These are phyloP conservation scores for Anthracocystis panici-leucophaei DNA, from an alignment of 1,284 basidiomycete species.

Conservation along the genomic window DNA sequence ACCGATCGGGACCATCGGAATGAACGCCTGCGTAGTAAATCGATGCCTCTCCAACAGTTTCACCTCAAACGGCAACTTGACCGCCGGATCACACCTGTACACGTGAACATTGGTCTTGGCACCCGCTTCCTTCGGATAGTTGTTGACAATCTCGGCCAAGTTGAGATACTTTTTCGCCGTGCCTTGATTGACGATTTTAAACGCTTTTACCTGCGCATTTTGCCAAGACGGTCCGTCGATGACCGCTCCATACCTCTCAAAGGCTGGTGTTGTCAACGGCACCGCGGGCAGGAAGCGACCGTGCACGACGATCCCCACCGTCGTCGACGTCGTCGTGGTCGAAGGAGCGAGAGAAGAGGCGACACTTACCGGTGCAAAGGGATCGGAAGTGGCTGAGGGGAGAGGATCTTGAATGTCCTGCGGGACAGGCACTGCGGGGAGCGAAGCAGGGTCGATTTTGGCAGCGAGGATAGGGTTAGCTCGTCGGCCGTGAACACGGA, in stretches of 20 bases:
- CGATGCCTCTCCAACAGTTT: constrained; percentile 63
- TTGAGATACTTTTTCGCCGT: constrained; percentile 60
- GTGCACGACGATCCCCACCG: constrained; percentile 26
- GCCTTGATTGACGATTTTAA: constrained; percentile 64
- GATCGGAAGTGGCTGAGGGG: constrained; percentile 48
- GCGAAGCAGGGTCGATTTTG: constrained; percentile 19
- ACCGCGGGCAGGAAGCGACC: constrained; percentile 20
- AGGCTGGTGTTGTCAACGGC: constrained; percentile 45
- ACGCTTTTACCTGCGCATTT: constrained; percentile 15
- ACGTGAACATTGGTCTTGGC: constrained; percentile 59
- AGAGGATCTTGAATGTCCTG: constrained; percentile 44
- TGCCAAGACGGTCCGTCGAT: constrained; percentile 45
- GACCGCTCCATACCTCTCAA: constrained; percentile 58
- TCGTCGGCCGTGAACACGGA: constrained; percentile 82
- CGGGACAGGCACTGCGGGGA: constrained; percentile 54
- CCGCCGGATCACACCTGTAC: constrained; percentile 55
- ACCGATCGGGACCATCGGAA: constrained; percentile 49
- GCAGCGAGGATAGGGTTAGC: constrained; percentile 59
- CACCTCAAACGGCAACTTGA: constrained; percentile 48
- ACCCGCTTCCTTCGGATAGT: constrained; percentile 39
- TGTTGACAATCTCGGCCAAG: constrained; percentile 44
- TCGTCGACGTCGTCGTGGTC: constrained; percentile 6
- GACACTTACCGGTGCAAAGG: constrained; percentile 43
- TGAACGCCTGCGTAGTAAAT: constrained; percentile 63
- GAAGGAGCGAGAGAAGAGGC: constrained; percentile 19